phyloP scores from a whole-genome alignment of 169 alveolate genomes.

The Cryptosporidium tyzzeri region DNA sequence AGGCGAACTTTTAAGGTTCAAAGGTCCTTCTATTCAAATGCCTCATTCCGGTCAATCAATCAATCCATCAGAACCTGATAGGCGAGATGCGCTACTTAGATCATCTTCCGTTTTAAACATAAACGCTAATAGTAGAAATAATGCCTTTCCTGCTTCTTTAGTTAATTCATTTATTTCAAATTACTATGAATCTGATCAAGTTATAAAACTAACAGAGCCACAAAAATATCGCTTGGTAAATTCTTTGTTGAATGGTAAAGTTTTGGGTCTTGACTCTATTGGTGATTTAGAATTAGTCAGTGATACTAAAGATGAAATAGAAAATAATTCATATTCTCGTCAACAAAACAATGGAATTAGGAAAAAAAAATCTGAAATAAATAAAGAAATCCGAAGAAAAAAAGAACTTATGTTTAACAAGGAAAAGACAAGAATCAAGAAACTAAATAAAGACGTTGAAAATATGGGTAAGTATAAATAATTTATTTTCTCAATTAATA shows the following conservation, averaged over 20 bases:
- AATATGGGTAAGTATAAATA: slow-evolving; percentile 57
- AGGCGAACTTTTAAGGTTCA: neutral
- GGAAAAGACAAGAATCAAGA: slow-evolving; percentile 3
- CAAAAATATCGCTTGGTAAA: slow-evolving; percentile 25
- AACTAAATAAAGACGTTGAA: slow-evolving; percentile 29
- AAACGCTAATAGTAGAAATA: neutral
- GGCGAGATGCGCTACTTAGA: slow-evolving; percentile 9
- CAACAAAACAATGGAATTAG: slow-evolving; percentile 1
- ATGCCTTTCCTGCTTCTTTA: neutral
- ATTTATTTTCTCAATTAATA: neutral
- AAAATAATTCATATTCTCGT: neutral
- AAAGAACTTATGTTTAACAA: neutral
- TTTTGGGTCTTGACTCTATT: neutral
- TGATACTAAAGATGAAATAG: neutral
- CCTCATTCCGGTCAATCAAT: slow-evolving; percentile 67
- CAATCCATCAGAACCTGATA: slow-evolving; percentile 35
- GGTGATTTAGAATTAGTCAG: neutral
- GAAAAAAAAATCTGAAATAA: slow-evolving; percentile 27
- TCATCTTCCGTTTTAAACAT: neutral
- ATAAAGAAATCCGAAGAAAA: slow-evolving; percentile 17
- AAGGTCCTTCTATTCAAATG: slow-evolving; percentile 1
- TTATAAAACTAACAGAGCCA: slow-evolving; percentile 12
- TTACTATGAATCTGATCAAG: slow-evolving; percentile 11
- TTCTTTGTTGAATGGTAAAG: slow-evolving; percentile 19
- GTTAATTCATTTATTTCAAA: slow-evolving; percentile 28